Percentiles rank a stretch among this genome's conserved stretches.
These are phyloP conservation scores for Acanthamoeba castellanii DNA, from an alignment of 208 protist species.

Conservation along the genomic window DNA sequence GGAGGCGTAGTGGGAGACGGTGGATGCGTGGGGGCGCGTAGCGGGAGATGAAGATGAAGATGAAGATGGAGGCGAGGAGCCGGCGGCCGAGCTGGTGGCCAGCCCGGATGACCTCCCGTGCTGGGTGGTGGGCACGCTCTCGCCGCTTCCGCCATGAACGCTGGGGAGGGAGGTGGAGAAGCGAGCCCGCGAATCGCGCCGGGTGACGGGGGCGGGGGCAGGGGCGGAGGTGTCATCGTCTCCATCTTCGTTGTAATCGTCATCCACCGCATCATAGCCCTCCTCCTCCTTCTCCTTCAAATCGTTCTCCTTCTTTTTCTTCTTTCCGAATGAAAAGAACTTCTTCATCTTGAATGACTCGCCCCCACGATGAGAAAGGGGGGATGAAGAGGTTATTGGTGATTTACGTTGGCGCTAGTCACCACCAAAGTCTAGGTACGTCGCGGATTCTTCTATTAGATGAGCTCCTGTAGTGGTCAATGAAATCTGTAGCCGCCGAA, in stretches of 20 bases:
- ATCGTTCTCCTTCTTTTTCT: conserved; percentile 44
- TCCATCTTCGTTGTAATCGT: conserved; percentile 28
- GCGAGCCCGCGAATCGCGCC: not conserved
- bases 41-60: too few species aligned
- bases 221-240: not conserved
- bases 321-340: conserved; percentile 37
- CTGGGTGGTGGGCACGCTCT: not conserved
- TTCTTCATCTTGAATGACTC: conserved; percentile 13
- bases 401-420: too few species aligned
- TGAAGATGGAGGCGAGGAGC: not conserved
- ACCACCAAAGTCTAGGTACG: too few species aligned
- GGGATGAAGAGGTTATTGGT: too few species aligned
- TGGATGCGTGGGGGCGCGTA: not conserved
- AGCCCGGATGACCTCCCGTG: not conserved
- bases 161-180: not conserved
- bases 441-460: too few species aligned
- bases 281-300: conserved; percentile 58
- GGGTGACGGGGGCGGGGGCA: not conserved
- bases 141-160: not conserved
- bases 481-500: too few species aligned
- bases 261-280: conserved; percentile 36
- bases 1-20: not conserved
- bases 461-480: too few species aligned
- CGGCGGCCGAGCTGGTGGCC: not conserved
- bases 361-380: too few species aligned